Evolutionary conservation across 441 rosid species (phyloP), one percentile per base, ranked within the genome.

Genomic region (Gossypium aridum): DNA sequence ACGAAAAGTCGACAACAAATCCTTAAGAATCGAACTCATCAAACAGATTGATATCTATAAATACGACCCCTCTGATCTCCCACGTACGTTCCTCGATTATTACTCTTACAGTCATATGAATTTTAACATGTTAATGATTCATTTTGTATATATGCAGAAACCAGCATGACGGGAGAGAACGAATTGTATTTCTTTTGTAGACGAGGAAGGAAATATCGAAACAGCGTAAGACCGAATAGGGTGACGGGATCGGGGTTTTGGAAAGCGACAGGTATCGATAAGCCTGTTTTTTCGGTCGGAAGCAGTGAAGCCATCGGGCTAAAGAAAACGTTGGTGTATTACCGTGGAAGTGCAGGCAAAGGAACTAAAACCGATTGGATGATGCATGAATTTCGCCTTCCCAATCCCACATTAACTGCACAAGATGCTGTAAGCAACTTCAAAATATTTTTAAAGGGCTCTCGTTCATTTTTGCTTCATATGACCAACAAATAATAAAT

Each of bases 261-360:
- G 99, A 94, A 94, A 82, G 99, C 99, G 26, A 94, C 99, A 0
- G 98, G 99, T 55, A 94, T 94, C 20, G 99, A 94, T 82, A 92
- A 90, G 76, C 91, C 90, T 0, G 87, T 94, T 3, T 83, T 86
- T 71, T 60, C 89, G 0, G 57, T 34, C 0, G 74, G 57, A 3
- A 88, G 85, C 53, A 14, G 64, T 34, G 80, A 84, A 71, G 83
- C 81, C 64, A 84, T 70, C 13, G 99, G 99, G 10, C 88, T 94
- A 7, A 94, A 94, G 89, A 94, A 94, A 74, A 91, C 97, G 3
- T 86, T 94, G 7, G 99, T 94, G 1, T 94, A 92, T 77, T 94
- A 94, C 78, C 82, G 91, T 0, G 99, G 99, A 74, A 85, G 85
- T 5, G 97, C 99, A 0, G 97, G 97, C 2, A 94, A 94, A 88